phyloP scores from a whole-genome alignment of 345 rosid genomes.

The Draba incana region DNA sequence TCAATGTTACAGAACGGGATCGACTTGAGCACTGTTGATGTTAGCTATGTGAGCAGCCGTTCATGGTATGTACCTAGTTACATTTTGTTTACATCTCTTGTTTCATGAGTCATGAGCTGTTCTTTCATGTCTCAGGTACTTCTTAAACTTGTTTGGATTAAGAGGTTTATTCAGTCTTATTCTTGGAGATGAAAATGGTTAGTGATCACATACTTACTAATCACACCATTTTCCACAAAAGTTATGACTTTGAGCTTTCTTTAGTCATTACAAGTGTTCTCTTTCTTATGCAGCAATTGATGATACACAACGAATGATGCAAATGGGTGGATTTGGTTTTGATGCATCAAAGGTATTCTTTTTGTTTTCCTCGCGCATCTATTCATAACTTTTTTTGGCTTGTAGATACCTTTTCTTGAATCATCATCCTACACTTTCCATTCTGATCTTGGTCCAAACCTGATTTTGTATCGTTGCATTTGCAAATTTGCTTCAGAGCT shows the following conservation, averaged over 20 bases:
- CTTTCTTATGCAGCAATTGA: conserved; percentile 66
- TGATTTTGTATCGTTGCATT: conserved; percentile 18
- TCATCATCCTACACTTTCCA: not conserved
- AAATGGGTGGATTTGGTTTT: conserved; percentile 96
- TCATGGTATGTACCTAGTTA: conserved; percentile 67
- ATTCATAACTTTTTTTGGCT: not conserved
- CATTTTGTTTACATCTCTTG: conserved; percentile 4
- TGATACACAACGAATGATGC: conserved; percentile 97
- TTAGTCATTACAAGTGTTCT: conserved; percentile 16
- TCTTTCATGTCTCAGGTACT: conserved; percentile 63
- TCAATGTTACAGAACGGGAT: conserved; percentile 99
- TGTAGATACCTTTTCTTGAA: not conserved
- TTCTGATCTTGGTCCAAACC: conserved; percentile 15
- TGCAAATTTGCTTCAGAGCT: conserved; percentile 54
- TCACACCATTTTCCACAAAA: conserved; percentile 1
- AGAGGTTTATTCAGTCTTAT: conserved; percentile 96
- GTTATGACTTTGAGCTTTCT: not conserved
- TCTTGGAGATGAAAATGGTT: conserved; percentile 98
- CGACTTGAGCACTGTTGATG: conserved; percentile 98
- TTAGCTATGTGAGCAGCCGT: conserved; percentile 98
- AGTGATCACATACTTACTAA: conserved; percentile 33
- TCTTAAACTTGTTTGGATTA: conserved; percentile 93
- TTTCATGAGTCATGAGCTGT: conserved; percentile 24
- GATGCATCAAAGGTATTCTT: conserved; percentile 78
- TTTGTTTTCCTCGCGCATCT: not conserved